Conservation (phyloP, 2,329 filamentous ascomycete genomes). For the Phyllosticta ampelicida region DNA sequence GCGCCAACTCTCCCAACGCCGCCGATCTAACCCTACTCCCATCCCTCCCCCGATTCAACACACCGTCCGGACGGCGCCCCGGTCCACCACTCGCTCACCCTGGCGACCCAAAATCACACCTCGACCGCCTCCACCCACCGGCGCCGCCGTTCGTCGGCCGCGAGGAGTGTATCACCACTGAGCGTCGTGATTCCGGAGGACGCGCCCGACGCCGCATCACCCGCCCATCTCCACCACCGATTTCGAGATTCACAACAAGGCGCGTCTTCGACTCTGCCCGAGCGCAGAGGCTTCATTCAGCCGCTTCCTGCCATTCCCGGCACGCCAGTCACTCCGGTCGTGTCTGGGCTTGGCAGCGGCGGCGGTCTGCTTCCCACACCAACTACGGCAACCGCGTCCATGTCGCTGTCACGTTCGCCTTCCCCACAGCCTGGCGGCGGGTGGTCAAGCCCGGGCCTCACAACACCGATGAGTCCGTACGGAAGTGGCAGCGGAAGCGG, state of each 20-base stretch:
- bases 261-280: constrained; percentile 21
- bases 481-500: constrained; percentile 45
- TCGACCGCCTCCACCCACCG: constrained; percentile 28
- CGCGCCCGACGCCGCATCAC: constrained; percentile 15
- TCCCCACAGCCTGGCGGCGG: constrained; percentile 76
- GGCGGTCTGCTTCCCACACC: constrained; percentile 9
- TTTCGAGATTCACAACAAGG: constrained; percentile 19
- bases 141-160: constrained; percentile 30
- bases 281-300: constrained; percentile 22
- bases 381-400: constrained; percentile 27
- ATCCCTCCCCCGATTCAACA: constrained; percentile 1
- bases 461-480: constrained; percentile 43
- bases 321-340: constrained; percentile 18
- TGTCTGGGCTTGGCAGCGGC: not conserved
- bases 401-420: constrained; percentile 81
- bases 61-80: not conserved
- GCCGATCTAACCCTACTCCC: constrained; percentile 5
- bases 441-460: constrained; percentile 76
- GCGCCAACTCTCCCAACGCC: not conserved
- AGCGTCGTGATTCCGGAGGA: not conserved
- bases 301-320: constrained; percentile 28
- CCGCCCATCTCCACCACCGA: constrained; percentile 16
- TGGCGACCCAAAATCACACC: constrained; percentile 29
- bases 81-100: constrained; percentile 18
- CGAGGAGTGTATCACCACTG: not conserved